These are phyloP conservation scores for Coniosporium tulheliwenetii DNA, from an alignment of 2,329 filamentous ascomycete species.

Conservation along the genomic window DNA sequence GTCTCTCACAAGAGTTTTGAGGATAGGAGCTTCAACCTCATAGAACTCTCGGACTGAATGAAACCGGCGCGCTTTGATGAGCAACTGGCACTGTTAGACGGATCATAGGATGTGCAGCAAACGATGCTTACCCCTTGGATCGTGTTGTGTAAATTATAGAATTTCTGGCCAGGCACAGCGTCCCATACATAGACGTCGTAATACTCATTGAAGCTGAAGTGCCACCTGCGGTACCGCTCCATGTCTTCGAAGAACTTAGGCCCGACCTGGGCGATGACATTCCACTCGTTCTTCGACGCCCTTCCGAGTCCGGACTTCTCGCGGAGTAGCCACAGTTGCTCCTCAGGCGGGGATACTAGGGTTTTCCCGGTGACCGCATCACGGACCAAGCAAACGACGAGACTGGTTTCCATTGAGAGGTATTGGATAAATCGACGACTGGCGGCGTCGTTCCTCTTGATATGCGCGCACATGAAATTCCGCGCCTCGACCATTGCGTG, in stretches of 20 bases:
- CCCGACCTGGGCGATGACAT: constrained; percentile 17
- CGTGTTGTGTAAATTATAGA: constrained; percentile 13
- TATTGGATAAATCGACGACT: constrained; percentile 28
- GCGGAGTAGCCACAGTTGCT: constrained; percentile 23
- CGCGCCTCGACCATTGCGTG: constrained; percentile 20
- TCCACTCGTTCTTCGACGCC: constrained; percentile 22
- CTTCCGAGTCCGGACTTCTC: constrained; percentile 23
- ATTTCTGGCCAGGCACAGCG: constrained; percentile 16
- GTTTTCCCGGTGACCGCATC: constrained; percentile 23
- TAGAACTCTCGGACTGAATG: constrained; percentile 15
- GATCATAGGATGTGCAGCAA: neutral
- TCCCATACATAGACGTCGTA: constrained; percentile 29
- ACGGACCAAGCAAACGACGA: constrained; percentile 23
- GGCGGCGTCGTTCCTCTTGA: constrained; percentile 25
- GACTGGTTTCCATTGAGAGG: constrained; percentile 20
- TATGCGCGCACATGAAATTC: constrained; percentile 26
- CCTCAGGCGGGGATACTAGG: constrained; percentile 19
- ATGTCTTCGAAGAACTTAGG: constrained; percentile 24
- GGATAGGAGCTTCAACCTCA: constrained; percentile 14
- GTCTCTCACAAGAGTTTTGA: constrained; percentile 21
- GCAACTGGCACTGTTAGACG: constrained; percentile 10
- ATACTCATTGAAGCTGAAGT: constrained; percentile 26
- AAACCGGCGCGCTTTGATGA: constrained; percentile 22
- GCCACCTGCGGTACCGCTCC: constrained; percentile 19
- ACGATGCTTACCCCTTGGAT: constrained; percentile 13